Base-by-base conservation (phyloP, 2,329 filamentous ascomycete genomes). In the Furcasterigmium furcatum region DNA sequence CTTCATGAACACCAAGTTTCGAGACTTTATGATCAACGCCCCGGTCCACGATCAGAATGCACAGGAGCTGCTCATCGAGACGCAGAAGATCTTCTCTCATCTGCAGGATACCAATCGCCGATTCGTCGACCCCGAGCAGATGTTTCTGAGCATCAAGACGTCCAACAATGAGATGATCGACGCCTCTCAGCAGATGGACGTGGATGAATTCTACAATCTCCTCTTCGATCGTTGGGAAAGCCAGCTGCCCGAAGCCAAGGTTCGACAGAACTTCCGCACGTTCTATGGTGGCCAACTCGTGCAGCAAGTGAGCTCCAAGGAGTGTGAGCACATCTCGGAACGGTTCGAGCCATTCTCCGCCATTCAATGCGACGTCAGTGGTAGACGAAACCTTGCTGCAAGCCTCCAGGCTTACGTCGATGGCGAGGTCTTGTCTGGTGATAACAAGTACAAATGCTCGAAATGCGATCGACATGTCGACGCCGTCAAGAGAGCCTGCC, bases 361-460 rank as follows among this genome's bases (percentile, higher is more conserved):
- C 5, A 91, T 99, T 45, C 91, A 96, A 56, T 95, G 94, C 61
- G 91, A 96, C 56, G 95, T 99, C 58, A 95, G 96, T 63, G 92
- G 92, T 43, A 97, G 96, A 67, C 76, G 74, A 19, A 87, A 76
- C 25, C 77, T 99, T 2, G 76, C 89, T 57, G 91, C 96, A 54
- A 97, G 94, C 59, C 73, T 99, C 13, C 84, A 91, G 55, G 90
- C 92, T n/a, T 97, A 96, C 62, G 91, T 97, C 12, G 88, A 95
- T 60, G 94, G 94, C 4, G 94, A 99, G 66, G 84, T 94, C 29
- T 91, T 99, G 87, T 90, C 96, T 73, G 94, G 95, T 53, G 91
- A 96, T 58, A 97, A 99, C 72, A 96, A 96, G 68, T 99, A 97
- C 73, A 95, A 95, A 53, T 99, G 94, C 67, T 91, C 91, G 24